Percentiles rank a stretch among this genome's conserved stretches.
Conservation (phyloP, 2,329 filamentous ascomycete species). For the Trichoderma polysporum region DNA sequence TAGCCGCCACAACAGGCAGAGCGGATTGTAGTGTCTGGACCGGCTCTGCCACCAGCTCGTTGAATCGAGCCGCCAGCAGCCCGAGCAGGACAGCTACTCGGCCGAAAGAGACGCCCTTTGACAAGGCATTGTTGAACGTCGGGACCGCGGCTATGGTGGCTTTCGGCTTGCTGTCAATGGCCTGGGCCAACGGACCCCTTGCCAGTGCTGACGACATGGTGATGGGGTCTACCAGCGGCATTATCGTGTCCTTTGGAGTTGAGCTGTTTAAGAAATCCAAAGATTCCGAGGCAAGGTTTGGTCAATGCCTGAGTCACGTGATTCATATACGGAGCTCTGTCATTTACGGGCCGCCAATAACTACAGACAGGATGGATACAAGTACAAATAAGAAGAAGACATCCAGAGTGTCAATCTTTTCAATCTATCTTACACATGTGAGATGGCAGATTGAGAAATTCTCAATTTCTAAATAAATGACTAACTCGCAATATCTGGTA, state of each 20-base stretch:
- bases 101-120: slow-evolving; percentile 58
- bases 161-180: slow-evolving; percentile 31
- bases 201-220: slow-evolving; percentile 41
- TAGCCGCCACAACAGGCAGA: slow-evolving; percentile 59
- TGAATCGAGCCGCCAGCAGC: slow-evolving; percentile 63
- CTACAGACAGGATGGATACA: not conserved
- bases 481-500: not conserved
- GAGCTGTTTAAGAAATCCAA: not conserved
- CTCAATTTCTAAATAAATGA: not conserved
- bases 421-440: not conserved
- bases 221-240: slow-evolving; percentile 38
- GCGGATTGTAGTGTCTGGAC: slow-evolving; percentile 60
- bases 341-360: not conserved
- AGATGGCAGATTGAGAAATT: not conserved
- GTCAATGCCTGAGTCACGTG: not conserved
- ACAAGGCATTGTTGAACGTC: slow-evolving; percentile 38
- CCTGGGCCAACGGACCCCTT: slow-evolving; percentile 33
- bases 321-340: not conserved
- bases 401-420: not conserved
- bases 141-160: slow-evolving; percentile 39
- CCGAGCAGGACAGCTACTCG: slow-evolving; percentile 68
- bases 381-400: not conserved
- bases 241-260: slow-evolving; percentile 19
- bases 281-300: not conserved
- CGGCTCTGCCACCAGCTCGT: slow-evolving; percentile 67